Percentiles rank a stretch among this genome's conserved stretches.
phyloP scores from a whole-genome alignment of 805 yeast genomes.

The Monosporozyma aerobia region DNA sequence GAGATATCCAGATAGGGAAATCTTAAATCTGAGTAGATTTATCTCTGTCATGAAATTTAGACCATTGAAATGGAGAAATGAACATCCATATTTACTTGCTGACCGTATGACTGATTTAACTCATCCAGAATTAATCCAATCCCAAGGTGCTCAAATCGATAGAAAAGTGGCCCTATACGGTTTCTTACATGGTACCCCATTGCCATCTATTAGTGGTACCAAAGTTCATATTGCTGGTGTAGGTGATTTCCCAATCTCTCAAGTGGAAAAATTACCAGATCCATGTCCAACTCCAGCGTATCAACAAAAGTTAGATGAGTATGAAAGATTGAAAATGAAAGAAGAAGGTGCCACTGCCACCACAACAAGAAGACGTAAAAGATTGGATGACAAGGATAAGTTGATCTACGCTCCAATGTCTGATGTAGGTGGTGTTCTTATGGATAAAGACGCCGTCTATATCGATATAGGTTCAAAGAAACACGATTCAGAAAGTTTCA shows the following conservation, averaged over 20 bases:
- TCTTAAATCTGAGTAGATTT: conserved; percentile 81
- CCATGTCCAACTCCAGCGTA: conserved; percentile 97
- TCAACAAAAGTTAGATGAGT: conserved; percentile 76
- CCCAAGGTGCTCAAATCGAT: conserved; percentile 69
- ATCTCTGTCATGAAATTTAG: conserved; percentile 96
- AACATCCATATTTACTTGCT: conserved; percentile 87
- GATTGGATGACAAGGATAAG: conserved; percentile 90
- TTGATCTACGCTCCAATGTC: conserved; percentile 98
- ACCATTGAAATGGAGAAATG: conserved; percentile 98
- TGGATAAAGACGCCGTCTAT: conserved; percentile 95
- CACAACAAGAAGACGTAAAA: conserved; percentile 73
- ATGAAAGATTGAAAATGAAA: conserved; percentile 62
- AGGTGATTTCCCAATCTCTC: conserved; percentile 73
- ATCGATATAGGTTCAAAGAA: conserved; percentile 44
- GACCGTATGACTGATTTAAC: conserved; percentile 92
- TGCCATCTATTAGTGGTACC: conserved; percentile 51
- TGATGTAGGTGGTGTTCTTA: conserved; percentile 96
- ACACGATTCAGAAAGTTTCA: conserved; percentile 36
- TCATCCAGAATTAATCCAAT: conserved; percentile 73
- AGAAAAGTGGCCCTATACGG: conserved; percentile 90
- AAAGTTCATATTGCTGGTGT: conserved; percentile 91
- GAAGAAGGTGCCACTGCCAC: conserved; percentile 52
- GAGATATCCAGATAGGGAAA: conserved; percentile 94
- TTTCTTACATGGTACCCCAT: conserved; percentile 87
- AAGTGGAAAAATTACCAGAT: conserved; percentile 86